Percentiles rank a stretch among this genome's conserved stretches.
phyloP scores from a whole-genome alignment of 441 rosid species.

The Adansonia madagascariensis region DNA sequence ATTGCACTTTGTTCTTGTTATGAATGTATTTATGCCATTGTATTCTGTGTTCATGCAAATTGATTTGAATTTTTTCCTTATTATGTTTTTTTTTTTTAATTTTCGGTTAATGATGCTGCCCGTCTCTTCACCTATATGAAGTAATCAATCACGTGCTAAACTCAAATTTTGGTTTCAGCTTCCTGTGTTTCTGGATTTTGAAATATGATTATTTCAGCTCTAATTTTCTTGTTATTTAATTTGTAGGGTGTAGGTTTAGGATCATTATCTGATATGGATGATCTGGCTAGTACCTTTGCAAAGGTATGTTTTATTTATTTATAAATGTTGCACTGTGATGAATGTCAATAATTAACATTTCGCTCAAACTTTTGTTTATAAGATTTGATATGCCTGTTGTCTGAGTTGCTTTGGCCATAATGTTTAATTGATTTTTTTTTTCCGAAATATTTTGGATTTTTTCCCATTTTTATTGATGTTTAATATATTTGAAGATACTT shows the following conservation, averaged over 20 bases:
- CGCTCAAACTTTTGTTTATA: background rate
- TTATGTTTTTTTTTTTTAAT: background rate
- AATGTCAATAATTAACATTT: background rate
- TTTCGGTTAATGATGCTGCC: background rate
- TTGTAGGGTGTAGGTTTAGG: slow-evolving; percentile 56
- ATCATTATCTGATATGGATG: slow-evolving; percentile 71
- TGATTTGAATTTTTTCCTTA: background rate
- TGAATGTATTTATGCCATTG: background rate
- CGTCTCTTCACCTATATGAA: background rate
- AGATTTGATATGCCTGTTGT: background rate
- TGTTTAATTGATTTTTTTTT: background rate
- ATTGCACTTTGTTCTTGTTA: background rate
- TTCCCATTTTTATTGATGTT: background rate
- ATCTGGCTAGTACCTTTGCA: slow-evolving; percentile 69
- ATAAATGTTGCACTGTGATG: background rate
- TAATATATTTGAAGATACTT: background rate
- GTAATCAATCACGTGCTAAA: background rate
- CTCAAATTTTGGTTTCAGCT: background rate
- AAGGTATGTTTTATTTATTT: slow-evolving; percentile 51
- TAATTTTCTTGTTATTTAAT: slow-evolving; percentile 25
- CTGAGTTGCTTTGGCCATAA: background rate
- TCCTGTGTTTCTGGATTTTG: background rate
- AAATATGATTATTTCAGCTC: background rate
- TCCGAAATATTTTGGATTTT: background rate
- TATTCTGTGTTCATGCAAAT: background rate